Base-by-base conservation (phyloP, 192 early-diverging fungal genomes). In the Polychytrium aggregatum region DNA sequence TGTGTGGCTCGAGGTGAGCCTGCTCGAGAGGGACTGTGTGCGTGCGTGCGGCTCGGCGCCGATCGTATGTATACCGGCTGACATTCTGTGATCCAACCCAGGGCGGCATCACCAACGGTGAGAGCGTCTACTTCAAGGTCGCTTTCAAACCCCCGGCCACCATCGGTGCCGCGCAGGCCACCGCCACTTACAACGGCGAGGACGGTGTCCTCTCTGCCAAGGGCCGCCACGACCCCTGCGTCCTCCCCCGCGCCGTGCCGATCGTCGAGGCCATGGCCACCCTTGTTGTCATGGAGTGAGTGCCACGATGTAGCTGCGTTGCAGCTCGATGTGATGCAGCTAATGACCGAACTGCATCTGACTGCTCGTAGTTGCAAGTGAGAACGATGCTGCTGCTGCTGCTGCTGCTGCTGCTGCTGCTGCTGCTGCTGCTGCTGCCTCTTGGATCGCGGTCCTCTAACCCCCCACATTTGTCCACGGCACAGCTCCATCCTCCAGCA, bases 191-290 rank as follows among this genome's bases (percentile, higher is more conserved):
- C 59, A 72, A 78, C 35, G 95, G 95, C 51, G 58, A 61, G 2
- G 64, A 62, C 17, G 95, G 95, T 16, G 76, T 77, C 10, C 70
- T 98, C 47, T 85, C 82, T 2, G 87, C 95, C 1, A 83, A 93
- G 30, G 95, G 95, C 31, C 70, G 95, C 28, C 95, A 98, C 62
- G 95, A 98, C 58, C 95, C 95, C 18, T 98, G 87, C 42, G 95
- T 98, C 5, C 82, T 97, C 21, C 90, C 95, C 14, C 69, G 95
- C 18, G 95, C 95, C 8, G 87, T 89, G 27, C 95, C 95, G 16
- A 98, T 98, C 57, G 95, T 98, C 40, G 95, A 97, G 65, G 70
- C 91, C 13, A 98, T 98, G 95, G 84, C 95, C 2, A 78, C 88
- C 0, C 55, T 97, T 24, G 84, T 84, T 21, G 65, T 98, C 26